Conservation (phyloP, 2,329 filamentous ascomycete genomes). For the Colletotrichum trifolii region DNA sequence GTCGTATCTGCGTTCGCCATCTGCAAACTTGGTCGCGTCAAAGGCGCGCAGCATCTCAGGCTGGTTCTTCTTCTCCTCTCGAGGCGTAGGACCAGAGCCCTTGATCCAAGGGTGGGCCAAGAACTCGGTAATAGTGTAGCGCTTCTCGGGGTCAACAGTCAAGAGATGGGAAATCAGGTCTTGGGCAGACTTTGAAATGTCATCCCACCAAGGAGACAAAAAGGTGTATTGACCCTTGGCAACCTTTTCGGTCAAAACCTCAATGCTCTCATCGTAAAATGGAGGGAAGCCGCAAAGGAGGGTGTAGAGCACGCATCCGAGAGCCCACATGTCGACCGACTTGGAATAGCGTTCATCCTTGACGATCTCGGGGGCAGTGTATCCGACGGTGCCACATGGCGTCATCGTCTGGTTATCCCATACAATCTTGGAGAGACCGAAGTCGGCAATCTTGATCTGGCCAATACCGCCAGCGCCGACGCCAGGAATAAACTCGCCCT, state of each 20-base stretch:
- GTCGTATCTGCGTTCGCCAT: conserved; percentile 79
- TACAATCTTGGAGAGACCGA: conserved; percentile 96
- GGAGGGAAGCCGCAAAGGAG: conserved; percentile 97
- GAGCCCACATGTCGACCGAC: conserved; percentile 99
- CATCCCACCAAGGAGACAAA: conserved; percentile 98
- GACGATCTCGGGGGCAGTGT: conserved; percentile 97
- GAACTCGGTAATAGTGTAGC: conserved; percentile 94
- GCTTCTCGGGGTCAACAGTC: conserved; percentile 93
- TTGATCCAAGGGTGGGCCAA: conserved; percentile 94
- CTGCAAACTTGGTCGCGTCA: conserved; percentile 63
- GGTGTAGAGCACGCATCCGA: conserved; percentile 97
- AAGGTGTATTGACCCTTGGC: conserved; percentile 97
- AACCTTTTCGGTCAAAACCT: conserved; percentile 96
- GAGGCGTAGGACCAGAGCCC: conserved; percentile 67
- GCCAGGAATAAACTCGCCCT: conserved; percentile 90
- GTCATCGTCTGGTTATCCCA: conserved; percentile 99
- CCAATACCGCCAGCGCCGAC: conserved; percentile 91
- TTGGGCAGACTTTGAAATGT: conserved; percentile 94
- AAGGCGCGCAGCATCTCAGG: conserved; percentile 65
- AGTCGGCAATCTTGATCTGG: conserved; percentile 96
- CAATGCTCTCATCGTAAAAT: conserved; percentile 98
- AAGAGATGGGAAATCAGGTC: conserved; percentile 93
- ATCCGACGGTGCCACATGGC: conserved; percentile 97
- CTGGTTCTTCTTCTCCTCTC: conserved; percentile 67
- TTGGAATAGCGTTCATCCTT: conserved; percentile 99